Conservation (phyloP, 345 rosid species). For the Trapa incisa region DNA sequence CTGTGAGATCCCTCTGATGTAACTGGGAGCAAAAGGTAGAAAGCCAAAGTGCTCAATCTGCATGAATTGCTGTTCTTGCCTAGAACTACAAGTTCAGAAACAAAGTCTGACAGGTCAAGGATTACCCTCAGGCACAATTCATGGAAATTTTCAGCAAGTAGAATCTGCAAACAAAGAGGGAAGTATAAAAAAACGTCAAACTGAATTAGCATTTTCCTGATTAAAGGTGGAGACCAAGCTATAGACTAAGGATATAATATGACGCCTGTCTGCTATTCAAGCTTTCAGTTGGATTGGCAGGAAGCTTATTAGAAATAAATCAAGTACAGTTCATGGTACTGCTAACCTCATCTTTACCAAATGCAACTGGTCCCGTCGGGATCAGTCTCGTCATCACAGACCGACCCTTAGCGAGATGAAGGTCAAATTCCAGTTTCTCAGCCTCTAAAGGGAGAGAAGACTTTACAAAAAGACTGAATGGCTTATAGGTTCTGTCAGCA, state of each 20-base stretch:
- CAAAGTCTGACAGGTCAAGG: constrained; percentile 48
- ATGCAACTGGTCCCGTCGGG: constrained; percentile 29
- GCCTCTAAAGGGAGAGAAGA: constrained; percentile 72
- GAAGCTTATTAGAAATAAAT: not conserved
- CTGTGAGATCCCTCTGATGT: constrained; percentile 18
- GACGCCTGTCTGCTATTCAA: not conserved
- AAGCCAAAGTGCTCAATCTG: constrained; percentile 34
- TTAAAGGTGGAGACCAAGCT: constrained; percentile 1
- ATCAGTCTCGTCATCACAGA: constrained; percentile 53
- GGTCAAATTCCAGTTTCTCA: constrained; percentile 58
- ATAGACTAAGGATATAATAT: not conserved
- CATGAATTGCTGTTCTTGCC: constrained; percentile 25
- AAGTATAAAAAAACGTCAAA: not conserved
- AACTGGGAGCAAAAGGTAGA: constrained; percentile 79
- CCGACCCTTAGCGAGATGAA: constrained; percentile 79
- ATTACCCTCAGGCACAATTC: constrained; percentile 68
- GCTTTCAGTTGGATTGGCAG: not conserved
- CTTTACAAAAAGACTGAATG: constrained; percentile 72
- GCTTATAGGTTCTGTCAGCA: constrained; percentile 54
- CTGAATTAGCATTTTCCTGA: constrained; percentile 6
- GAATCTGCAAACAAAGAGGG: constrained; percentile 31
- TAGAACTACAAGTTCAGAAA: constrained; percentile 39
- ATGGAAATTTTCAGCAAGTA: constrained; percentile 52
- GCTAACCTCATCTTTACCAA: constrained; percentile 47
- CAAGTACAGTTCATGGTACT: not conserved